Conservation (phyloP, 2,329 filamentous ascomycete genomes). For the Clarireedia homoeocarpa region DNA sequence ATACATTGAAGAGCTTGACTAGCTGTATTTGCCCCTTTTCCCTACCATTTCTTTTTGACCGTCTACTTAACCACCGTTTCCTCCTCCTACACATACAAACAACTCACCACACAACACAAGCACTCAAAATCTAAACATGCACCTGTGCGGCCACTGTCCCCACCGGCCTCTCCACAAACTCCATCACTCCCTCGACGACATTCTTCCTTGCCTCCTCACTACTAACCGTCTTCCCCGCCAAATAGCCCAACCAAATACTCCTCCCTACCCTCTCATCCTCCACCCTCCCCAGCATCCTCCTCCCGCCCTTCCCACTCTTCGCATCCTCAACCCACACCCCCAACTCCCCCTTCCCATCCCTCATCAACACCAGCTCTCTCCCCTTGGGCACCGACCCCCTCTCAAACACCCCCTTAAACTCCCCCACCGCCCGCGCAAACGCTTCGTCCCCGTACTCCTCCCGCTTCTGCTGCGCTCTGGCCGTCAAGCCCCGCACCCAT, state of each 20-base stretch:
- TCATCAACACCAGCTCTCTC: conserved; percentile 65
- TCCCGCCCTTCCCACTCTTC: conserved; percentile 31
- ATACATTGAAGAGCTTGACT: too few species aligned
- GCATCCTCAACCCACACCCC: conserved; percentile 54
- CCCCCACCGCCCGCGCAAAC: conserved; percentile 66
- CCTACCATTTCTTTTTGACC: neutral
- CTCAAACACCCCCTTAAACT: conserved; percentile 77
- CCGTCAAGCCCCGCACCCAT: conserved; percentile 78
- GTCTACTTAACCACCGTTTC: neutral
- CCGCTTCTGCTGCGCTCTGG: conserved; percentile 49
- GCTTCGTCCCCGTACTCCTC: conserved; percentile 56
- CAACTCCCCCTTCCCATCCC: conserved; percentile 58
- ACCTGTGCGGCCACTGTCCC: conserved; percentile 82
- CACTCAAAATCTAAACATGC: conserved; percentile 11
- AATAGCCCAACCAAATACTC: conserved; percentile 82
- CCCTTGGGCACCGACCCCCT: conserved; percentile 74
- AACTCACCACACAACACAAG: neutral
- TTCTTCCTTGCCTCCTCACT: conserved; percentile 74
- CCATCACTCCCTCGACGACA: conserved; percentile 81
- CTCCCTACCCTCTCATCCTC: conserved; percentile 72
- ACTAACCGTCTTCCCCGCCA: conserved; percentile 79
- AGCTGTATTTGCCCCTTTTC: neutral
- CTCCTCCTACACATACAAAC: neutral
- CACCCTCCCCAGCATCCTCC: conserved; percentile 60
- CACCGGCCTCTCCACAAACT: conserved; percentile 78